Percentiles rank a stretch among this genome's conserved stretches.
Conservation (phyloP, 208 protist genomes). For the Leishmania lainsoni region DNA sequence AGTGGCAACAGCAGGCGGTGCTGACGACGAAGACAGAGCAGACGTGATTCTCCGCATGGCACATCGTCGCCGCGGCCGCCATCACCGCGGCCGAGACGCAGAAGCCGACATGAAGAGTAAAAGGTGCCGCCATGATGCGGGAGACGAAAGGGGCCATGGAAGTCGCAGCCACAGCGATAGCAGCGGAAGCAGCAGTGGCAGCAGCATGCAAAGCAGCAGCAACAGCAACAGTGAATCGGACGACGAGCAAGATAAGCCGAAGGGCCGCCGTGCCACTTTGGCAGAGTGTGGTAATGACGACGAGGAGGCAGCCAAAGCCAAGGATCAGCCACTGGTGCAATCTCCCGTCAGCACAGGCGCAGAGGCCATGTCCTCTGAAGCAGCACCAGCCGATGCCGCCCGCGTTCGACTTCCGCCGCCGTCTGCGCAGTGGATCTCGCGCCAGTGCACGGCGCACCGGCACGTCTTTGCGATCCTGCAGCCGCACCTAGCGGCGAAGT, state of each 20-base stretch:
- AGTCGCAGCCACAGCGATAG: not conserved
- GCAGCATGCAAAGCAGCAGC: conserved; percentile 1
- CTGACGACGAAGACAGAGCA: not conserved
- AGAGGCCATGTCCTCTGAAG: not conserved
- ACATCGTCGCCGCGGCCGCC: conserved; percentile 5
- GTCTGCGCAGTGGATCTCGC: conserved; percentile 58
- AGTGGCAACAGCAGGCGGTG: conserved; percentile 1
- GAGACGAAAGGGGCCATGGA: not conserved
- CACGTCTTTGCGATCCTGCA: conserved; percentile 45
- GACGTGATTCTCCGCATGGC: conserved; percentile 1
- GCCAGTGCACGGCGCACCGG: conserved; percentile 43
- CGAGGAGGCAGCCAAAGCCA: not conserved
- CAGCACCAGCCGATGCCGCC: not conserved
- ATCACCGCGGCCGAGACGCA: not conserved
- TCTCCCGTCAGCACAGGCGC: not conserved
- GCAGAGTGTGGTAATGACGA: not conserved
- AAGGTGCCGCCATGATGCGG: not conserved
- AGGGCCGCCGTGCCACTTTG: not conserved
- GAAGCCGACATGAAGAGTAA: not conserved
- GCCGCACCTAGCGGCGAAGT: conserved; percentile 13
- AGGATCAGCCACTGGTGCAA: not conserved
- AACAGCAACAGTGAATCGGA: not conserved
- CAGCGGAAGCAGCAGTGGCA: conserved; percentile 18
- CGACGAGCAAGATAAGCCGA: not conserved
- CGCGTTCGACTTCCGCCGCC: conserved; percentile 26